A percentile compares a stretch with the other conserved stretches of the same genome.
These are phyloP conservation scores for Fusarium sp. DNA, from an alignment of 2,329 filamentous ascomycete species.

Conservation along the genomic window DNA sequence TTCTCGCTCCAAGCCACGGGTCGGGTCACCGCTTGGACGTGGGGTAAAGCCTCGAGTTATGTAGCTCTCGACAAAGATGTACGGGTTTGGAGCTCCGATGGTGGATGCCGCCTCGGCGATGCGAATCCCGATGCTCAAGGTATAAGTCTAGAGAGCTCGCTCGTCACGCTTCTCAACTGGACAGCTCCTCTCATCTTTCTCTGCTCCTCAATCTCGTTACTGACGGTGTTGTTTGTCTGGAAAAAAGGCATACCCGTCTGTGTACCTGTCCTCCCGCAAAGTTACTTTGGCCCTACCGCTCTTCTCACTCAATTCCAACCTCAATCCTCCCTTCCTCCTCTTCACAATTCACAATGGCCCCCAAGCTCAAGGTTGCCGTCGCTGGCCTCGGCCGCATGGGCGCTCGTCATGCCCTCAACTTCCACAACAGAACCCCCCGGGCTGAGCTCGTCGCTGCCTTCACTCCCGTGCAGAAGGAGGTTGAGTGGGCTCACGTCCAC, in stretches of 20 bases:
- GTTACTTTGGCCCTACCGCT: not conserved
- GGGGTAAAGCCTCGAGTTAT: not conserved
- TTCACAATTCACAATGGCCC: constrained; percentile 28
- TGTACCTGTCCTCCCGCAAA: constrained; percentile 3
- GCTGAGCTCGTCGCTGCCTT: constrained; percentile 43
- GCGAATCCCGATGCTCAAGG: not conserved
- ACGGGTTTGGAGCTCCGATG: constrained; percentile 18
- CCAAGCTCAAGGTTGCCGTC: constrained; percentile 41
- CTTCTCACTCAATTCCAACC: not conserved
- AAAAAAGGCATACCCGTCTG: not conserved
- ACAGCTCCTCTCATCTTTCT: not conserved
- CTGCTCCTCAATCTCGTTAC: constrained; percentile 1
- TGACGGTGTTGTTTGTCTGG: not conserved
- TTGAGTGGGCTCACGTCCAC: constrained; percentile 38
- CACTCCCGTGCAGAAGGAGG: constrained; percentile 41
- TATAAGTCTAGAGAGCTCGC: constrained; percentile 31
- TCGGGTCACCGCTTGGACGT: not conserved
- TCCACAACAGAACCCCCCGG: constrained; percentile 41
- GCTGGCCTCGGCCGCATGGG: constrained; percentile 45
- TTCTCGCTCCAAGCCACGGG: not conserved
- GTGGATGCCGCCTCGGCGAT: not conserved
- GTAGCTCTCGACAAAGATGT: not conserved
- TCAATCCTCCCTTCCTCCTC: not conserved
- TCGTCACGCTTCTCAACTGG: not conserved
- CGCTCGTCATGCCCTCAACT: constrained; percentile 44